These are phyloP conservation scores for Paxillus involutus DNA, from an alignment of 768 basidiomycete genomes.

Conservation along the genomic window DNA sequence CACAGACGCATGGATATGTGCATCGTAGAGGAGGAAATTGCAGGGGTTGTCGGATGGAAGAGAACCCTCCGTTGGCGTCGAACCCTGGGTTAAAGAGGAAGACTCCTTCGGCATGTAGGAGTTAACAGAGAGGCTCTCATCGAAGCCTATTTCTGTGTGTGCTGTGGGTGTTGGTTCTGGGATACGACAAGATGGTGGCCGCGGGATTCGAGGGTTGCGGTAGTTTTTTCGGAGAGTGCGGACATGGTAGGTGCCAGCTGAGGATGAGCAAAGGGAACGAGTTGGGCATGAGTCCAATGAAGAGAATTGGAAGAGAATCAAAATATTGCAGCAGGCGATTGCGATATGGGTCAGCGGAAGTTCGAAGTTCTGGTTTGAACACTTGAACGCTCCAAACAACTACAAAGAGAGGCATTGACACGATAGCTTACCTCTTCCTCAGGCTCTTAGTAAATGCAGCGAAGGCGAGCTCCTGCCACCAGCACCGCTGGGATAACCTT, in stretches of 20 bases:
- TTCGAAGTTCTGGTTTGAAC: too few species aligned
- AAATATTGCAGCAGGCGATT: too few species aligned
- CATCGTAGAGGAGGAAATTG: conserved; percentile 82
- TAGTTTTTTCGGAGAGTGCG: conserved; percentile 40
- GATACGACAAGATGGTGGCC: conserved; percentile 65
- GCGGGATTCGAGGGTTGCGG: conserved; percentile 59
- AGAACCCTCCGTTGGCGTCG: conserved; percentile 89
- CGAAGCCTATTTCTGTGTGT: conserved; percentile 58
- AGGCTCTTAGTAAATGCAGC: too few species aligned
- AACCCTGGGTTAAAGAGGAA: conserved; percentile 92
- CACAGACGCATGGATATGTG: conserved; percentile 86
- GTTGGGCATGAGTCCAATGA: not conserved
- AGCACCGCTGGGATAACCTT: too few species aligned
- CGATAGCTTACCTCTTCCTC: too few species aligned
- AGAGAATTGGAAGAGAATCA: too few species aligned
- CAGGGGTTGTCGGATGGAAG: conserved; percentile 72
- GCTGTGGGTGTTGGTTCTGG: conserved; percentile 50
- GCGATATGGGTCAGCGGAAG: too few species aligned
- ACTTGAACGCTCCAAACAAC: too few species aligned
- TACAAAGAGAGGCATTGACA: too few species aligned
- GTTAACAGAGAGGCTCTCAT: conserved; percentile 60
- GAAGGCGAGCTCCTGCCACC: too few species aligned
- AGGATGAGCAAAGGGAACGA: too few species aligned
- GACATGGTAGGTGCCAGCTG: too few species aligned
- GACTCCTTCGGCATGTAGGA: conserved; percentile 64